Conservation (phyloP, 1,284 basidiomycete genomes). For the Naganishia sp. region DNA sequence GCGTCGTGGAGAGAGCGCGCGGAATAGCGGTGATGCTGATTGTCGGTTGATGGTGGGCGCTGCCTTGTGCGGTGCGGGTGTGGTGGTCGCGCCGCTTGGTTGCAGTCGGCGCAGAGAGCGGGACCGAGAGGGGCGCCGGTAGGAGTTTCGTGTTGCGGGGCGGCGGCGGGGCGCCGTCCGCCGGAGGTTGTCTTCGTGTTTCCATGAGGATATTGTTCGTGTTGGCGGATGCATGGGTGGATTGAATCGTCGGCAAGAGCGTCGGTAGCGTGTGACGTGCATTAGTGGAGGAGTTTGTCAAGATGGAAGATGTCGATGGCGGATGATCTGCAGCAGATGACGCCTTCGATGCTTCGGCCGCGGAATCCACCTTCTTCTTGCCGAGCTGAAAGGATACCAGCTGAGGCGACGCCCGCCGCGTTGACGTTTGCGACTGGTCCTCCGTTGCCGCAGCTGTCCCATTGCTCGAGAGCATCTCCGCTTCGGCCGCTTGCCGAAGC, state of each 20-base stretch:
- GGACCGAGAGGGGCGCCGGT: conserved; percentile 22
- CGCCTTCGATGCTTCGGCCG: conserved; percentile 21
- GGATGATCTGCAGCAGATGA: conserved; percentile 12
- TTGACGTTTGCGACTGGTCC: not conserved
- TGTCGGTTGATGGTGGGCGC: conserved; percentile 10
- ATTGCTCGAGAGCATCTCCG: conserved; percentile 20
- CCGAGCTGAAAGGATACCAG: conserved; percentile 8
- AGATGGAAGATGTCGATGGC: conserved; percentile 9
- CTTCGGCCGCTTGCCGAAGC: conserved; percentile 34
- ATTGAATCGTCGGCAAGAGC: conserved; percentile 18
- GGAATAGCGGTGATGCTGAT: conserved; percentile 55
- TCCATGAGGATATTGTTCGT: not conserved
- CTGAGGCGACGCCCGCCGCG: not conserved
- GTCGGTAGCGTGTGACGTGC: not conserved
- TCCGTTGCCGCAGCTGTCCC: not conserved
- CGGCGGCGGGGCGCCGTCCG: conserved; percentile 37
- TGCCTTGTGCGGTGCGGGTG: not conserved
- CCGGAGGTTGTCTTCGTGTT: not conserved
- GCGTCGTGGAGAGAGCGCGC: conserved; percentile 59
- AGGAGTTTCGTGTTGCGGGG: conserved; percentile 33
- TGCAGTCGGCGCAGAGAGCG: conserved; percentile 23
- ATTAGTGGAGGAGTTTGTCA: conserved; percentile 11
- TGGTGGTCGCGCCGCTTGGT: conserved; percentile 4
- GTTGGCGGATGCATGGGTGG: conserved; percentile 24
- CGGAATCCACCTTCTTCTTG: conserved; percentile 38